phyloP scores from a whole-genome alignment of 768 basidiomycete genomes.

The Suillus subalutaceus region DNA sequence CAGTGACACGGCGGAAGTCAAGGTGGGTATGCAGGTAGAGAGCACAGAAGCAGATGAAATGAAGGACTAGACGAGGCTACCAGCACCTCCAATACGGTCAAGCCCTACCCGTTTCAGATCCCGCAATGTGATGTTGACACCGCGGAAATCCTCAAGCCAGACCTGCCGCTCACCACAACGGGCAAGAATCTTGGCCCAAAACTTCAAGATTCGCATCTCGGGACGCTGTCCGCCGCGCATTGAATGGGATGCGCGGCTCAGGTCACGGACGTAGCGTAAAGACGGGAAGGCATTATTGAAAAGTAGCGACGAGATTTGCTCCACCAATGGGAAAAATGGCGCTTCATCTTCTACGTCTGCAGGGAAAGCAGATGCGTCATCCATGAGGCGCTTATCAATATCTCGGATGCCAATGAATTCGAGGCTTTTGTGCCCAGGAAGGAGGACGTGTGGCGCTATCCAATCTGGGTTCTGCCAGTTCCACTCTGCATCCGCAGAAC shows the following conservation, averaged over 20 bases:
- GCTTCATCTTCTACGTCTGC: slow-evolving; percentile 41
- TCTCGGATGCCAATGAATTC: slow-evolving; percentile 74
- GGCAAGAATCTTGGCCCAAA: slow-evolving; percentile 54
- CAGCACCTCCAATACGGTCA: slow-evolving; percentile 16
- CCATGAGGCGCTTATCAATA: slow-evolving; percentile 62
- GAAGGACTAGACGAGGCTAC: background rate
- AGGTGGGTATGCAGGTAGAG: slow-evolving; percentile 23
- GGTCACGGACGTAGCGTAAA: slow-evolving; percentile 63
- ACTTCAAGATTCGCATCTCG: slow-evolving; percentile 40
- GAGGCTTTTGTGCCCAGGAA: slow-evolving; percentile 63
- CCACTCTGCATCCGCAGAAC: slow-evolving; percentile 79
- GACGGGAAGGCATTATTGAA: slow-evolving; percentile 62
- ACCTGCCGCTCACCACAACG: slow-evolving; percentile 57
- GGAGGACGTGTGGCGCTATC: slow-evolving; percentile 76
- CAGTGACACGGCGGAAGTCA: slow-evolving; percentile 24
- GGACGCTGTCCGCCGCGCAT: slow-evolving; percentile 46
- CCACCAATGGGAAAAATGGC: slow-evolving; percentile 64
- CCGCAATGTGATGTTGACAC: slow-evolving; percentile 57
- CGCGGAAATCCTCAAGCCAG: slow-evolving; percentile 66
- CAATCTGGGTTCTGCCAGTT: slow-evolving; percentile 80
- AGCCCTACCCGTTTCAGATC: slow-evolving; percentile 42
- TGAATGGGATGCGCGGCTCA: slow-evolving; percentile 59
- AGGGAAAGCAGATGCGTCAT: slow-evolving; percentile 41
- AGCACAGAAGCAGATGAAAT: background rate
- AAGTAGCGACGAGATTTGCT: slow-evolving; percentile 66